Conservation (phyloP, 2,329 filamentous ascomycete species). For the Paraphaeosphaeria minitans region DNA sequence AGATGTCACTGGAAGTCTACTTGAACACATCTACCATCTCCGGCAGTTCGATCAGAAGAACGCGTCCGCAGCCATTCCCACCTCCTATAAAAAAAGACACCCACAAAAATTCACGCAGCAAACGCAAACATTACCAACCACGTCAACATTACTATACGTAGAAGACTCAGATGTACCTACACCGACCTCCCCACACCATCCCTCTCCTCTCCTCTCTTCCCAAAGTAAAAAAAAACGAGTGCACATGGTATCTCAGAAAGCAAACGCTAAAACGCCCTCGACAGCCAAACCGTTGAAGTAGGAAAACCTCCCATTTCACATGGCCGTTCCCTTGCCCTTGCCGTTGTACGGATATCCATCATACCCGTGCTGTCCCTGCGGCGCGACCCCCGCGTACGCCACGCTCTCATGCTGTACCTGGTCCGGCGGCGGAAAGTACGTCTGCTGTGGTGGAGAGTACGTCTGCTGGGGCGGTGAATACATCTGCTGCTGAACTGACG, state of each 20-base stretch:
- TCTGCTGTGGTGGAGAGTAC: neutral
- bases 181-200: neutral
- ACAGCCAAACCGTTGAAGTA: neutral
- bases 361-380: conserved; percentile 24
- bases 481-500: neutral
- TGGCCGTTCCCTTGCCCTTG: conserved; percentile 28
- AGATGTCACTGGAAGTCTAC: no score
- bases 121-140: no score
- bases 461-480: conserved; percentile 3
- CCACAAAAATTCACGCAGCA: no score
- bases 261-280: conserved; percentile 2
- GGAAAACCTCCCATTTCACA: neutral
- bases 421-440: neutral
- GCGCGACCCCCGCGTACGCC: conserved; percentile 17
- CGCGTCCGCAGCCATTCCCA: no score
- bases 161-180: neutral
- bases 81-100: no score
- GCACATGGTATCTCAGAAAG: conserved; percentile 11
- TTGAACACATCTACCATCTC: no score
- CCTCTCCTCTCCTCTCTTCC: no score
- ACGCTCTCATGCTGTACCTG: conserved; percentile 10
- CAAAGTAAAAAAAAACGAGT: conserved; percentile 10
- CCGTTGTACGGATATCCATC: conserved; percentile 28
- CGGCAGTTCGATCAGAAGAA: no score
- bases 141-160: neutral